Evolutionary conservation across 495 filamentous ascomycete species (phyloP), one percentile per base, ranked within the genome.

Genomic region (Cairneyella variabilis): DNA sequence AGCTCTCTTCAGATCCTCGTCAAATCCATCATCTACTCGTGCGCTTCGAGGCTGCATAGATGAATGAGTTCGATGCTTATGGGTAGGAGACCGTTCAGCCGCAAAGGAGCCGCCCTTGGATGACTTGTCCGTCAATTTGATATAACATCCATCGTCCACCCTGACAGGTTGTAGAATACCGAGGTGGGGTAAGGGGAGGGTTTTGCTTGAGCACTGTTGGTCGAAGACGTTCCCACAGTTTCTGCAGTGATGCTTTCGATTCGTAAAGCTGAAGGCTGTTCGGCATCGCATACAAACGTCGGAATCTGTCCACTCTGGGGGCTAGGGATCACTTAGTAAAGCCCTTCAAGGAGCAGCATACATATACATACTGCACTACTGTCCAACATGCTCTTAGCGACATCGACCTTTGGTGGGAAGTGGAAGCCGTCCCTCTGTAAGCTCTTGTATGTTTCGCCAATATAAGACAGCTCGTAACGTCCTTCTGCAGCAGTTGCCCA

Each of bases 231-330:
- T 96, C 20, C 93, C 93, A 62, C 93, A 98, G 64, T 98, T 98
- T 39, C 93, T 83, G 61, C 93, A 98, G 67, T 98, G 93, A 62
- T 98, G 93, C 61, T 97, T 98, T 62, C 93, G 83, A 66, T 98
- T 98, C 53, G 90, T 97, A 64, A 97, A 97, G 28, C 89, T 96
- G 63, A 98, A 98, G 5, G 90, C 67, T 20, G 91, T 96, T 53
- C 93, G 83, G 62, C 93, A 98, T 66, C 93, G 83, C 93, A 98
- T 97, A 64, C 93, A 98, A 21, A 98, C 93, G 61, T 98, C 93
- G 1, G 92, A 96, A 68, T 98, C 95, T 26, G 85, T 85, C 93
- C 93, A 98, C 67, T 97, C 93, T 3, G 93, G 93, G 3, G 93
- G 93, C 91, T 96, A 58, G 43, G 22, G 17, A 46, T n/a, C 38